Base-by-base conservation (phyloP, 108 stramenopile genomes). In the Cyclotella cryptica region DNA sequence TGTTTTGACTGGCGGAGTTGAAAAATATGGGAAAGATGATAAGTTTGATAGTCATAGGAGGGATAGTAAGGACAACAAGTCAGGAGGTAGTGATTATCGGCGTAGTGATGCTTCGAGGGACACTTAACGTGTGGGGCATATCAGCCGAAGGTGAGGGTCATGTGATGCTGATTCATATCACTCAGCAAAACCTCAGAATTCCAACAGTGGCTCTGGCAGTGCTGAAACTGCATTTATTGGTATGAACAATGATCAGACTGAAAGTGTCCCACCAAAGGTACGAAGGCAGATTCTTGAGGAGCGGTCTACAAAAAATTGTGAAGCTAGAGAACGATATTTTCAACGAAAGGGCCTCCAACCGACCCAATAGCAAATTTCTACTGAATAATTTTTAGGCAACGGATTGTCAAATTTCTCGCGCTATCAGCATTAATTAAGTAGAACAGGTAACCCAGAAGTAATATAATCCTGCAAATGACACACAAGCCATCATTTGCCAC, bases 261-360 rank as follows among this genome's bases (percentile, higher is more conserved):
- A 65, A 22, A 18, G 17, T 11, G 43, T 13, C 43, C 40, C 63
- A 21, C 42, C 42, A 0, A 61, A 28, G 53, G 35, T 51, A 27
- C 58, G 80, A 41, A 49, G 53, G 22, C 61, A 67, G 52, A 80
- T 80, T 52, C 62, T 80, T 52, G 61, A 51, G 30, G 80, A 80
- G 28, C 80, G 80, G 35, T 72, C 80, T 24, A 53, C 64, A 3
- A 80, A 80, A 61, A 74, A 74, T 47, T 53, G 80, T 29, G 80
- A 49, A 27, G 80, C 73, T 22, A 64, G 80, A 17, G 65, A 80
- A 41, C 53, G 80, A 29, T 80, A 80, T 62, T 80, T 80, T 52
- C 28, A 80, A 61, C 65, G 79, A 21, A 66, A 35, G 26, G 69
- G 49, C 4, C 26, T 57, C n/a, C 55, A 40, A 51, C 21, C 42